Evolutionary conservation across 2,329 filamentous ascomycete genomes (phyloP).

Genomic region (Penicillium sp.): DNA sequence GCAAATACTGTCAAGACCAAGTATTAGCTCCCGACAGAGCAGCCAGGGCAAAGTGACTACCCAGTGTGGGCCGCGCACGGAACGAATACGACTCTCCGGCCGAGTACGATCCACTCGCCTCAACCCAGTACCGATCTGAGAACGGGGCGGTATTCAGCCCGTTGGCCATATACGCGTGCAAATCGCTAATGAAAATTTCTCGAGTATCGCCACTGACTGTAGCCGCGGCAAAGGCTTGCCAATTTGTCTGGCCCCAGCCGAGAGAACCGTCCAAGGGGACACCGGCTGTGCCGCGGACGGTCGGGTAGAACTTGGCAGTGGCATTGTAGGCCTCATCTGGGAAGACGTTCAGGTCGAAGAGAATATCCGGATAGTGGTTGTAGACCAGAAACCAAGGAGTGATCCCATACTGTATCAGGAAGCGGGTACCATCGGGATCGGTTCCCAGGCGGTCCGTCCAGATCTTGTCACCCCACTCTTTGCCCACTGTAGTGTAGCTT

Average conservation of each 20-base stretch:
- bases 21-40: constrained; percentile 25
- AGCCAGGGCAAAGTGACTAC: constrained; percentile 35
- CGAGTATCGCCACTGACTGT: constrained; percentile 19
- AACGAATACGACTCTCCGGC: constrained; percentile 25
- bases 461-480: constrained; percentile 30
- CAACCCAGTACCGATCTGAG: constrained; percentile 34
- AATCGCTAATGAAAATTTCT: constrained; percentile 27
- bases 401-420: constrained; percentile 31
- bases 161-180: constrained; percentile 33
- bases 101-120: constrained; percentile 14
- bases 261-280: constrained; percentile 32
- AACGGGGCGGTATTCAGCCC: constrained; percentile 35
- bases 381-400: constrained; percentile 30
- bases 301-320: constrained; percentile 32
- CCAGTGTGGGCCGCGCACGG: constrained; percentile 32
- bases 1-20: constrained; percentile 5
- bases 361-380: constrained; percentile 36
- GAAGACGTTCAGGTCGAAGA: constrained; percentile 35
- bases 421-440: constrained; percentile 31
- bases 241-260: constrained; percentile 38
- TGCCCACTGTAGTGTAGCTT: constrained; percentile 32
- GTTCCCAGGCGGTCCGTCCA: constrained; percentile 29
- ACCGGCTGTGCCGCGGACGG: constrained; percentile 26
- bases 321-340: constrained; percentile 31
- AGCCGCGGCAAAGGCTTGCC: constrained; percentile 35